Evolutionary conservation across 768 basidiomycete species (phyloP).

Genomic region (Kwoniella heveanensis): DNA sequence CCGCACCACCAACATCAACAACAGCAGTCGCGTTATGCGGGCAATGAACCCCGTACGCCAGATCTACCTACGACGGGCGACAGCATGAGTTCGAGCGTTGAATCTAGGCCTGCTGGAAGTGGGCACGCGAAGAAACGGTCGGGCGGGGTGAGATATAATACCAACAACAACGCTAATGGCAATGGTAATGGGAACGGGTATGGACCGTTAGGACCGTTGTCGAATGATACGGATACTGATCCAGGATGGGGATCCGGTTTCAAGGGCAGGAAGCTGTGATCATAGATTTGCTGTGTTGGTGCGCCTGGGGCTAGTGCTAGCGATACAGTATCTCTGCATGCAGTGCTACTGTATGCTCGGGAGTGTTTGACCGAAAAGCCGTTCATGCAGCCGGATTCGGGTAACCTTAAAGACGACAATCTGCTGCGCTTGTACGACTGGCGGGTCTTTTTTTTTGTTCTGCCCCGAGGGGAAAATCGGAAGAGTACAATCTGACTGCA

Average conservation of each 20-base stretch:
- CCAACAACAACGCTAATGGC: background rate
- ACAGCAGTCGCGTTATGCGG: constrained; percentile 10
- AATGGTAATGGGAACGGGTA: constrained; percentile 27
- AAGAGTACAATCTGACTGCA: no score
- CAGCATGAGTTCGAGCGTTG: constrained; percentile 38
- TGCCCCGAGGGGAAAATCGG: no score
- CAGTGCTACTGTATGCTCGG: no score
- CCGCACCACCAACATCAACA: no score
- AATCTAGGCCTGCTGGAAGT: constrained; percentile 31
- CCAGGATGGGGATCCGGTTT: constrained; percentile 37
- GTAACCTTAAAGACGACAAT: no score
- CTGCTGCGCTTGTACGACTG: no score
- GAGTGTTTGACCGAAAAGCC: no score
- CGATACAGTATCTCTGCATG: no score
- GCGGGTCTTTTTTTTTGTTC: no score
- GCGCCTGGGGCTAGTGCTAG: no score
- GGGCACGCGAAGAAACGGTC: constrained; percentile 55
- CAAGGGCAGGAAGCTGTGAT: constrained; percentile 12
- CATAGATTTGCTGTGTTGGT: no score
- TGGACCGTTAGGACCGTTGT: constrained; percentile 51
- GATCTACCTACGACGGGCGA: constrained; percentile 35
- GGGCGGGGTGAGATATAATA: constrained; percentile 35
- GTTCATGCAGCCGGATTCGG: no score
- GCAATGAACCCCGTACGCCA: constrained; percentile 14
- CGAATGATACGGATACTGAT: constrained; percentile 32